Percentiles rank a stretch among this genome's conserved stretches.
phyloP scores from a whole-genome alignment of 1,284 basidiomycete genomes.

The Afroboletus lepidellus region DNA sequence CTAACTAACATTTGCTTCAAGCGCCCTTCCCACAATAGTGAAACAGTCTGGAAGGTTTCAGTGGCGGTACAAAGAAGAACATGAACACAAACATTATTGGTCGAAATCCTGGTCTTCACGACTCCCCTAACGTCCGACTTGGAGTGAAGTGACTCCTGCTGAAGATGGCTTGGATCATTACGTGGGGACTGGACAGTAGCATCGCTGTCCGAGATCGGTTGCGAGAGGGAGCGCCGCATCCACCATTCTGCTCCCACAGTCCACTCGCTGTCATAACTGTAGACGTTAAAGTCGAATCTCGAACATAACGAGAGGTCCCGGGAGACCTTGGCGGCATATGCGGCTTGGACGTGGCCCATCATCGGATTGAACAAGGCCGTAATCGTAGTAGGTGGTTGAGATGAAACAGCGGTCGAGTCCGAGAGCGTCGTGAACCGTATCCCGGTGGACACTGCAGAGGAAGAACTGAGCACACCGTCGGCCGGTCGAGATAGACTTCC shows the following conservation, averaged over 20 bases:
- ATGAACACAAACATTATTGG: conserved; percentile 69
- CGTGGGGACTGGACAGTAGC: not conserved
- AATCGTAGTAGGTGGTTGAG: conserved; percentile 88
- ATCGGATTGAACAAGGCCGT: conserved; percentile 96
- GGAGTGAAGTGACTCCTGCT: conserved; percentile 9
- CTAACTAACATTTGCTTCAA: conserved; percentile 87
- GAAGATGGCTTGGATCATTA: conserved; percentile 3
- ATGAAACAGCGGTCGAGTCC: conserved; percentile 65
- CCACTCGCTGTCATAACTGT: conserved; percentile 96
- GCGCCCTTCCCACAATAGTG: conserved; percentile 93
- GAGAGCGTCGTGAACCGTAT: conserved; percentile 90
- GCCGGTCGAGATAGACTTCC: not conserved
- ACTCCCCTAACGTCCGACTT: conserved; percentile 67
- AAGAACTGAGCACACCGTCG: conserved; percentile 8
- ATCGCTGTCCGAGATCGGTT: conserved; percentile 14
- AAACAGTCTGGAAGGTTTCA: conserved; percentile 62
- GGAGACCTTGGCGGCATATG: conserved; percentile 88
- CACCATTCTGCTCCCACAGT: conserved; percentile 95
- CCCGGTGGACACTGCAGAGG: conserved; percentile 79
- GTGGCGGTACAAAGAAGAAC: conserved; percentile 2
- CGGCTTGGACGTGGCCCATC: conserved; percentile 89
- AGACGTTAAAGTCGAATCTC: conserved; percentile 95
- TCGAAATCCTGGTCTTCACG: conserved; percentile 86
- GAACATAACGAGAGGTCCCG: conserved; percentile 86
- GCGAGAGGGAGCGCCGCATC: conserved; percentile 54